A percentile compares a stretch with the other conserved stretches of the same genome.
phyloP scores from a whole-genome alignment of 768 basidiomycete species.

The Russula brevipes region DNA sequence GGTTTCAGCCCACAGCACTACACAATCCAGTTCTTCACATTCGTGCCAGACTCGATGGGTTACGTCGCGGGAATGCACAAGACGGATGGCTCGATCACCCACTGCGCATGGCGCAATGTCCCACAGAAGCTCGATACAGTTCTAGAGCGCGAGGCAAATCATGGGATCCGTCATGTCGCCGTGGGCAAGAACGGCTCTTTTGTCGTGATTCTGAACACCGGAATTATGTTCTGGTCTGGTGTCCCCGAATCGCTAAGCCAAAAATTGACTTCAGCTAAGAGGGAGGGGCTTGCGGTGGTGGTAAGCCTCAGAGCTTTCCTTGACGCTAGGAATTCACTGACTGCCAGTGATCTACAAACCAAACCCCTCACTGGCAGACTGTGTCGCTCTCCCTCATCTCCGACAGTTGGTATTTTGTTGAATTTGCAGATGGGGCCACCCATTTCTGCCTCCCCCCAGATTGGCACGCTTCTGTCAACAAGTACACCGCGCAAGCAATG shows the following conservation, averaged over 20 bases:
- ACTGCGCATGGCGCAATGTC: conserved; percentile 12
- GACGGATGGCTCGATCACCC: background rate
- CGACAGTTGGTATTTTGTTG: conserved; percentile 8
- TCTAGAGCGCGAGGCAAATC: background rate
- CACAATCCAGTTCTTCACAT: conserved; percentile 12
- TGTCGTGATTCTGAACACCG: conserved; percentile 13
- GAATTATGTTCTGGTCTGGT: background rate
- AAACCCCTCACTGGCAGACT: background rate
- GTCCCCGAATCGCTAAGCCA: background rate
- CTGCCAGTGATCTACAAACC: background rate
- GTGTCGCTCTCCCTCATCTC: conserved; percentile 14
- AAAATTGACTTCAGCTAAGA: background rate
- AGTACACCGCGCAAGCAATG: background rate
- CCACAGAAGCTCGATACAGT: background rate
- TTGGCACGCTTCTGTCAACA: conserved; percentile 3
- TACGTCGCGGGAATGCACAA: conserved; percentile 12
- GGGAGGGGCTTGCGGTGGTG: background rate
- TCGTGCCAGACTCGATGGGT: conserved; percentile 10
- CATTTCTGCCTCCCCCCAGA: background rate
- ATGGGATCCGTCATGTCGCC: conserved; percentile 15
- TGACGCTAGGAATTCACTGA: background rate
- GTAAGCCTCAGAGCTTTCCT: background rate
- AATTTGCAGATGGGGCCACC: conserved; percentile 8
- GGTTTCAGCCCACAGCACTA: conserved; percentile 4
- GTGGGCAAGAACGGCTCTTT: conserved; percentile 7